Percentiles rank a stretch among this genome's conserved stretches.
These are phyloP conservation scores for Pythium sukuiense DNA, from an alignment of 352 stramenopile genomes.

Conservation along the genomic window DNA sequence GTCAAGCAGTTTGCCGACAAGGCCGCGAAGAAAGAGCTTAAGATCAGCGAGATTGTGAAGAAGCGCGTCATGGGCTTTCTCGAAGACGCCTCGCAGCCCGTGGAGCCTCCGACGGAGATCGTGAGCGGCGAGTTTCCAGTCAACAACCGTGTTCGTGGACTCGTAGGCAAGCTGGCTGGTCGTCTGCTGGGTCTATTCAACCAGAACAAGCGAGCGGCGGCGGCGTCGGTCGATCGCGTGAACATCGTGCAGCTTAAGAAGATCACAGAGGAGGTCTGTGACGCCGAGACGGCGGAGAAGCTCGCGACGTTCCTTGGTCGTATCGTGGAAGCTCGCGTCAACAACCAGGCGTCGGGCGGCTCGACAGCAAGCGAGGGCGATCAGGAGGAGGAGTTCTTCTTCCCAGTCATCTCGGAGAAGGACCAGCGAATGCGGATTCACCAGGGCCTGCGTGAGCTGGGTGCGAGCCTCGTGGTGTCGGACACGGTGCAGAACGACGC, in stretches of 20 bases:
- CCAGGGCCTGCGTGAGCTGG: slow-evolving; percentile 72
- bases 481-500: slow-evolving; percentile 80
- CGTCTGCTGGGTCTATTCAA: slow-evolving; percentile 66
- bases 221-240: slow-evolving; percentile 36
- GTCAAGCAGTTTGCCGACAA: slow-evolving; percentile 50
- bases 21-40: slow-evolving; percentile 44
- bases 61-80: slow-evolving; percentile 66
- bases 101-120: slow-evolving; percentile 12
- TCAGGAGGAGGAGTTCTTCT: slow-evolving; percentile 51
- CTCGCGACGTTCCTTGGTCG: slow-evolving; percentile 43
- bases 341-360: slow-evolving; percentile 11
- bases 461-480: slow-evolving; percentile 69
- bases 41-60: slow-evolving; percentile 80
- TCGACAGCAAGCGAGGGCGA: slow-evolving; percentile 8
- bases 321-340: slow-evolving; percentile 26
- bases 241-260: slow-evolving; percentile 47
- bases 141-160: slow-evolving; percentile 37
- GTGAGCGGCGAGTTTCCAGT: slow-evolving; percentile 15
- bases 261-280: slow-evolving; percentile 48
- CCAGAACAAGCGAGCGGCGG: slow-evolving; percentile 47
- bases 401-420: slow-evolving; percentile 80
- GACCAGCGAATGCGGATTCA: slow-evolving; percentile 86
- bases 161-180: slow-evolving; percentile 63
- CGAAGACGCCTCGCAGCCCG: slow-evolving; percentile 33
- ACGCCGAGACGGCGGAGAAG: slow-evolving; percentile 35